Base-by-base conservation (phyloP, 2,329 filamentous ascomycete genomes). In the Pochonia chlamydosporia region DNA sequence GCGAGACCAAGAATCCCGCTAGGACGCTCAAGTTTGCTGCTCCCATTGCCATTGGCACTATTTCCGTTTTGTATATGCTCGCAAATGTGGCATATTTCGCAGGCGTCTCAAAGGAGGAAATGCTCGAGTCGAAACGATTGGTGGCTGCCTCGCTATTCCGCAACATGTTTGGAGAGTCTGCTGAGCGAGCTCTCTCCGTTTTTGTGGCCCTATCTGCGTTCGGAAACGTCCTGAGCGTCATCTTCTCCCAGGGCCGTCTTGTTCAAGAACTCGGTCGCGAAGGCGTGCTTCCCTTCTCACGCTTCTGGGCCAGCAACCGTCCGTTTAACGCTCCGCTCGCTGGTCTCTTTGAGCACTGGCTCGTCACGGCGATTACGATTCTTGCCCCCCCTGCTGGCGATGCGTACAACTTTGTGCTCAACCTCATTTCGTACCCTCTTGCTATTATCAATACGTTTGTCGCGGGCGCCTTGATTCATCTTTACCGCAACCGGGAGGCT, bases 81-180 rank as follows among this genome's bases (percentile, higher is more conserved):
- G 75, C 76, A 60, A 86, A 86, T 64, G 74, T 85, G 39, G 76
- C 82, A 44, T 85, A 85, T 64, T 85, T 85, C 54, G 79, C 81
- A 6, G 75, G 72, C 10, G 75, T 79, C 0, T 66, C 75, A 50
- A 75, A 72, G 58, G 66, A 68, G 2, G 75, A 79, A 54, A 79
- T 81, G 40, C 63, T 79, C 11, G 64, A 63, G 16, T 70, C 75
- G 0, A 68, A 74, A 49, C 69, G 72, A 10, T 74, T 79, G 3
- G 69, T 80, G 3, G 77, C 76, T 5, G 76, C 75, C 2, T 71
- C 69, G 0, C 70, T 79, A 44, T 80, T 81, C 69, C 68, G 73
- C 43, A 79, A 80, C 58, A 73, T 80, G 52, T 75, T 78, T 56
- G 77, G 76, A 16, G 57, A 57, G 39, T 58, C 63, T 1, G 80